Conservation (phyloP, 106 monocot genomes). For the Vanilla planifolia region DNA sequence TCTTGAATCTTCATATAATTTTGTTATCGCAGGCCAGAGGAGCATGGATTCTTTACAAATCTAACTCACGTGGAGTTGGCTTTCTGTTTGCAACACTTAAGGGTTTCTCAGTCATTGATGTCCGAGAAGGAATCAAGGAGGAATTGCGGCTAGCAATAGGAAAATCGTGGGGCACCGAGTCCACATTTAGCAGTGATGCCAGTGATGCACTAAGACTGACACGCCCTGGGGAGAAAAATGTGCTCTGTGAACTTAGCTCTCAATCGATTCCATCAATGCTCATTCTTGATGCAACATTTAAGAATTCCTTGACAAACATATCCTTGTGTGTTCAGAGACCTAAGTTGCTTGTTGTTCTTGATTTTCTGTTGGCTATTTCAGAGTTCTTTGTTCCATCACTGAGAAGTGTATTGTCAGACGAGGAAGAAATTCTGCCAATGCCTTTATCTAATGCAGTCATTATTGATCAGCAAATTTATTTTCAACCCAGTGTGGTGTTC, state of each 20-base stretch:
- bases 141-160: constrained; percentile 91
- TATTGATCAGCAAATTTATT: constrained; percentile 59
- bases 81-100: constrained; percentile 90
- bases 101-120: constrained; percentile 82
- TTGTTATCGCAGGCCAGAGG: constrained; percentile 56
- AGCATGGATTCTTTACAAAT: constrained; percentile 92
- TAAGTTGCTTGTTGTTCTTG: constrained; percentile 88
- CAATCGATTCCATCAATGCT: constrained; percentile 74
- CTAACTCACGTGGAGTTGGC: constrained; percentile 53
- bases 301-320: constrained; percentile 43
- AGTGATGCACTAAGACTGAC: constrained; percentile 12
- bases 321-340: constrained; percentile 80
- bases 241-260: constrained; percentile 16
- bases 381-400: constrained; percentile 92
- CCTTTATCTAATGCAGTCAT: constrained; percentile 40
- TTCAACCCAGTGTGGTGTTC: constrained; percentile 46
- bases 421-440: constrained; percentile 41
- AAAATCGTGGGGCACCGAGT: constrained; percentile 37
- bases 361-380: constrained; percentile 67
- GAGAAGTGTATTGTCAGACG: constrained; percentile 57
- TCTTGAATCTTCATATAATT: neutral
- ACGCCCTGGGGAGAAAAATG: constrained; percentile 17
- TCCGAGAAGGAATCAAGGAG: constrained; percentile 83
- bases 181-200: constrained; percentile 15
- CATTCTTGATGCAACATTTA: constrained; percentile 77